Evolutionary conservation across 2,329 filamentous ascomycete genomes (phyloP).

Genomic region (Phialocephala sp.): DNA sequence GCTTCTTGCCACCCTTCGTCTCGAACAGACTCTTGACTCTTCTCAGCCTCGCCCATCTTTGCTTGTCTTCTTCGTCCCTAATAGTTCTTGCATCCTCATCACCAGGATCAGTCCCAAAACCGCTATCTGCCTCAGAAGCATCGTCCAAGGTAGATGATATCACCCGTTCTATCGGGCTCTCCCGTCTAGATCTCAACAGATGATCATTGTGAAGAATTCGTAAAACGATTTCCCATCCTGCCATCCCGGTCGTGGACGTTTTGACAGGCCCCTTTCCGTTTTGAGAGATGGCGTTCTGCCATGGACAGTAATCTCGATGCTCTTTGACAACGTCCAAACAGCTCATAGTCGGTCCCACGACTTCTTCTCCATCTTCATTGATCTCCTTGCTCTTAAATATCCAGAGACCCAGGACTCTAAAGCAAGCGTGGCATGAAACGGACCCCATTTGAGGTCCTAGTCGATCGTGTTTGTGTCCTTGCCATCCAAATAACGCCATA

Average conservation of each 20-base stretch:
- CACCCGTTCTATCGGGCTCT: constrained; percentile 23
- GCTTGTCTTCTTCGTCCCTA: constrained; percentile 68
- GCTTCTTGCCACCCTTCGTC: constrained; percentile 63
- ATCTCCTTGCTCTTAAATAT: constrained; percentile 83
- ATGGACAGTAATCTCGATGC: constrained; percentile 85
- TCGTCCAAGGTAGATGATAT: constrained; percentile 15
- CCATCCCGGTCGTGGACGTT: constrained; percentile 41
- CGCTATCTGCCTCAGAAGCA: constrained; percentile 18
- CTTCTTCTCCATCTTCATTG: constrained; percentile 55
- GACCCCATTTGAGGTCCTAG: constrained; percentile 46
- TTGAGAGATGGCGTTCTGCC: constrained; percentile 71
- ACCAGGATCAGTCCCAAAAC: constrained; percentile 28
- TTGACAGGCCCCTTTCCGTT: constrained; percentile 46
- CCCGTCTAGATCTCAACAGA: constrained; percentile 33
- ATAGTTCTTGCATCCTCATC: constrained; percentile 47
- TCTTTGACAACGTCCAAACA: constrained; percentile 72
- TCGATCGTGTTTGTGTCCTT: constrained; percentile 51
- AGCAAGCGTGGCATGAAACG: constrained; percentile 78
- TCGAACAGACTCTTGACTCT: constrained; percentile 76
- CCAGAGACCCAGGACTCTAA: constrained; percentile 89
- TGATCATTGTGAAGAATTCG: constrained; percentile 64
- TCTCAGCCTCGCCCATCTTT: constrained; percentile 73
- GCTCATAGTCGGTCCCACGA: constrained; percentile 64
- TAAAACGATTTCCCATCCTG: constrained; percentile 61
- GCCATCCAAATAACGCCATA: constrained; percentile 78